These are phyloP conservation scores for Kregervanrija delftensis DNA, from an alignment of 805 yeast species.

Conservation along the genomic window DNA sequence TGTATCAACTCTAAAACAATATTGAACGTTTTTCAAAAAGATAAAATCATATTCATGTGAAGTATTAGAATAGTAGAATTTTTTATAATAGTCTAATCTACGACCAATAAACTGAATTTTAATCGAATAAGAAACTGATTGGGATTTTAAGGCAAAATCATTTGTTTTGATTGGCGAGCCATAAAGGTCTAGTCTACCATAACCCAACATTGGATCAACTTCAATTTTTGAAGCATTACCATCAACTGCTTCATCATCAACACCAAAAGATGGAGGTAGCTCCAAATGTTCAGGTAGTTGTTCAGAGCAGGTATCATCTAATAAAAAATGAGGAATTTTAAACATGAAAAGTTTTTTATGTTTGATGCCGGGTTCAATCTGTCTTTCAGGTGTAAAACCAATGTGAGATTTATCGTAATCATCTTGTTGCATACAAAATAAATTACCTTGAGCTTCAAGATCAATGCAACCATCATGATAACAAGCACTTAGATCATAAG, in stretches of 20 bases:
- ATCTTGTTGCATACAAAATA: conserved; percentile 8
- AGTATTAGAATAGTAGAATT: conserved; percentile 13
- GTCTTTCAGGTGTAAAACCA: conserved; percentile 39
- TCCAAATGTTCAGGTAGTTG: conserved; percentile 27
- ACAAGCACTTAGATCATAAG: conserved; percentile 47
- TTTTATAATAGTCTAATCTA: conserved; percentile 23
- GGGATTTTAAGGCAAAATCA: conserved; percentile 36
- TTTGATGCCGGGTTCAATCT: conserved; percentile 37
- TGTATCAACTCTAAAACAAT: conserved; percentile 18
- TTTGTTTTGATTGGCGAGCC: conserved; percentile 49
- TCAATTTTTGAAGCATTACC: conserved; percentile 20
- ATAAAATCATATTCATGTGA: conserved; percentile 20
- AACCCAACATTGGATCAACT: conserved; percentile 39
- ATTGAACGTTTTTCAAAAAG: conserved; percentile 13
- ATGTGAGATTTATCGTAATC: conserved; percentile 19
- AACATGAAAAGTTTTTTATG: conserved; percentile 54
- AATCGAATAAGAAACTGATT: conserved; percentile 43
- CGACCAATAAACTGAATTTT: conserved; percentile 51
- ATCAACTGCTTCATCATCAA: conserved; percentile 21
- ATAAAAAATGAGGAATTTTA: conserved; percentile 43
- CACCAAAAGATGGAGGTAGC: conserved; percentile 37
- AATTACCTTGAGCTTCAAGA: conserved; percentile 4
- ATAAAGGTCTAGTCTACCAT: conserved; percentile 39
- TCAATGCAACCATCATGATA: conserved; percentile 34
- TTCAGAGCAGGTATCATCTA: conserved; percentile 47